These are phyloP conservation scores for Barbarea vulgaris DNA, from an alignment of 345 rosid species.

Conservation along the genomic window DNA sequence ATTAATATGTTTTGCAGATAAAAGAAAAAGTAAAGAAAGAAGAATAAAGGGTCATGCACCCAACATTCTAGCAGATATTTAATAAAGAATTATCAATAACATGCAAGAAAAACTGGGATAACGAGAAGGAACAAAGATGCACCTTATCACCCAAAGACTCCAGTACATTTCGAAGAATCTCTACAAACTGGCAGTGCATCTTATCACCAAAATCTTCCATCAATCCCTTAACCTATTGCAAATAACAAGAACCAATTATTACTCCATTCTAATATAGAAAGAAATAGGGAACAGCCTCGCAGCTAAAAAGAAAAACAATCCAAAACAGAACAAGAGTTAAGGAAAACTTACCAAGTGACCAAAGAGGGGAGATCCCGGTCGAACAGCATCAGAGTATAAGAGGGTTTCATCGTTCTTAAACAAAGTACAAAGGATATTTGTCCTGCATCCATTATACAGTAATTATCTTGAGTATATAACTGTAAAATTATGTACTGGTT, in stretches of 20 bases:
- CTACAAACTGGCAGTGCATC: slow-evolving; percentile 81
- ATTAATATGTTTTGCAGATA: slow-evolving; percentile 13
- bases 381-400: slow-evolving; percentile 72
- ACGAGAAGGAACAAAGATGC: slow-evolving; percentile 13
- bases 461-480: slow-evolving; percentile 19
- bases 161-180: slow-evolving; percentile 76
- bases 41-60: slow-evolving; percentile 28
- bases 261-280: slow-evolving; percentile 4
- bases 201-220: slow-evolving; percentile 80
- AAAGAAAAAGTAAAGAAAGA: neutral
- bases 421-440: slow-evolving; percentile 81
- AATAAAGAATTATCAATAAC: slow-evolving; percentile 1
- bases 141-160: slow-evolving; percentile 73
- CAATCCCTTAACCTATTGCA: slow-evolving; percentile 82
- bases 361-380: slow-evolving; percentile 60
- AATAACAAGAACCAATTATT: slow-evolving; percentile 12
- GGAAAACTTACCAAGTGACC: slow-evolving; percentile 69
- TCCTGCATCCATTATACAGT: slow-evolving; percentile 78
- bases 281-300: slow-evolving; percentile 3
- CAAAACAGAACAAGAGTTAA: slow-evolving; percentile 2
- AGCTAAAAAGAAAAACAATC: slow-evolving; percentile 7
- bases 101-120: neutral
- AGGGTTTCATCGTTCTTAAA: slow-evolving; percentile 73
- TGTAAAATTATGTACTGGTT: neutral
- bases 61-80: slow-evolving; percentile 32